Evolutionary conservation across 805 yeast species (phyloP), one percentile per base, ranked within the genome.

Genomic region (Yarrowia osloensis): DNA sequence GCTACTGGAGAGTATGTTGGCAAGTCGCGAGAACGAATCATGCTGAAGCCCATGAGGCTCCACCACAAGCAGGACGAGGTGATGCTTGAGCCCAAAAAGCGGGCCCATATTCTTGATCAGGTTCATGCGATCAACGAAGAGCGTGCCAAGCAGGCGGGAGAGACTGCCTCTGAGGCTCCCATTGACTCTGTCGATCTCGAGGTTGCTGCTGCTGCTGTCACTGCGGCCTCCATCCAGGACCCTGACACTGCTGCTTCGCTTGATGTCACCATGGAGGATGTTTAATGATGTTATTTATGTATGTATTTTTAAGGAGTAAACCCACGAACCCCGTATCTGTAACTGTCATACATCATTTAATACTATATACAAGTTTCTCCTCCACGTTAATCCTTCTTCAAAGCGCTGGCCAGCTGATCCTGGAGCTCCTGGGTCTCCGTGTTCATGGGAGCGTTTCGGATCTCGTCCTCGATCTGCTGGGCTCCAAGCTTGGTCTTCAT

Each of bases 401-500:
- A n/a, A 2, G 49, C 67, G 21, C 49, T 4, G 28, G 35, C 21
- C 0, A 63, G 49, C 13, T 28, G n/a, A 17, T 63, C 49, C 49
- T 63, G 59, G 21, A 63, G 47, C 37, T 35, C 67, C 47, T 63
- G 37, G 39, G 59, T 39, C 40, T 63, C 67, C 22, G 67, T 59
- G 29, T 29, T 49, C 46, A 63, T 21, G 37, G 57, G 59, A 11
- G 67, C 59, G 31, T 47, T 50, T 29, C 44, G 46, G 29, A 49
- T 47, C 31, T 63, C 59, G 13, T 63, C 67, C 22, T 63, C 67
- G 19, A 47, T 37, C 59, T 63, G 57, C 37, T 47, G 86, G 12
- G 95, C 96, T 46, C 96, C 95, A 72, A 89, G 77, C 63, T 79
- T 73, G 11, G 80, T 75, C 75, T 86, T 88, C 86, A 90, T 84